A percentile compares a stretch with the other conserved stretches of the same genome.
These are phyloP conservation scores for Blastocystis sp. DNA, from an alignment of 352 stramenopile species.

Conservation along the genomic window DNA sequence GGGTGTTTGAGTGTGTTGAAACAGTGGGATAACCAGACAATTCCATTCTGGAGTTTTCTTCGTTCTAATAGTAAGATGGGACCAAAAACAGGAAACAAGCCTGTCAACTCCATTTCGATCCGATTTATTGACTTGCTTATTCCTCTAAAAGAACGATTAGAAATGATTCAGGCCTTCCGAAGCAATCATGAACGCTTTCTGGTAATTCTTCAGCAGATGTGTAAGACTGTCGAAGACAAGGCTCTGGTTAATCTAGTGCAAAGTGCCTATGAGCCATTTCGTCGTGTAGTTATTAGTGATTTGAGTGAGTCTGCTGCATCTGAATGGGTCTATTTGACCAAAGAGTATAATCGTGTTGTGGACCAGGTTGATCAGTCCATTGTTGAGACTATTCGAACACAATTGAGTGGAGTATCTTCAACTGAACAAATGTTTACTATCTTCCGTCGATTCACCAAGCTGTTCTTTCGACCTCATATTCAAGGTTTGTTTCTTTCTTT, in stretches of 20 bases:
- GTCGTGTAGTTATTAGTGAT: conserved; percentile 75
- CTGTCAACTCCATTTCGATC: conserved; percentile 76
- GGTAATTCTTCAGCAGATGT: conserved; percentile 72
- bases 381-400: conserved; percentile 78
- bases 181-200: conserved; percentile 81
- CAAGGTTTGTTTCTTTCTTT: conserved; percentile 69
- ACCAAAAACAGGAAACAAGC: conserved; percentile 65
- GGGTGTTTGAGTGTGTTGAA: conserved; percentile 27
- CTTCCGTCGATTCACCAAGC: conserved; percentile 92
- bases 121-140: conserved; percentile 68
- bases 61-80: conserved; percentile 76
- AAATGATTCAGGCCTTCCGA: conserved; percentile 80
- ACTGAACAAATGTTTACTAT: conserved; percentile 90
- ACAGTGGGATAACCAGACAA: conserved; percentile 61
- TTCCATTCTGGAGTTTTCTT: conserved; percentile 75
- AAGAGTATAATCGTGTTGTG: conserved; percentile 81
- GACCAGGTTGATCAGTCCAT: conserved; percentile 83
- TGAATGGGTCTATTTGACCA: conserved; percentile 77
- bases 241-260: conserved; percentile 69
- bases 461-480: conserved; percentile 88
- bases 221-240: conserved; percentile 66
- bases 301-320: conserved; percentile 74
- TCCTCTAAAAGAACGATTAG: conserved; percentile 76
- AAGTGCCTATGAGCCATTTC: conserved; percentile 77
- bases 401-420: conserved; percentile 77